These are phyloP conservation scores for Luffa acutangula DNA, from an alignment of 306 rosid species.

Conservation along the genomic window DNA sequence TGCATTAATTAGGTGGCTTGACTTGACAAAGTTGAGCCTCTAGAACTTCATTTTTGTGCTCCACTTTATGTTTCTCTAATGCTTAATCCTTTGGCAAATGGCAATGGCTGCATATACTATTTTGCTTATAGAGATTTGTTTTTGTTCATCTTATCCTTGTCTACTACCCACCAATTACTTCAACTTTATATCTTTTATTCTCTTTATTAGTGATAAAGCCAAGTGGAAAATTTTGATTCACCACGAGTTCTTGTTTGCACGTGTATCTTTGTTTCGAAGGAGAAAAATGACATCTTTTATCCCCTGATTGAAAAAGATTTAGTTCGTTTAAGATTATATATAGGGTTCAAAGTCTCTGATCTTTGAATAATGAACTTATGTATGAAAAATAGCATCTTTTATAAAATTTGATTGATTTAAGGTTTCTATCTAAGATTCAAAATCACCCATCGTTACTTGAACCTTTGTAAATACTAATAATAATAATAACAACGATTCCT, in stretches of 20 bases:
- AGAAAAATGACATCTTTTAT: background rate
- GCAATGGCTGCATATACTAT: background rate
- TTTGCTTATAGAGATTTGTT: background rate
- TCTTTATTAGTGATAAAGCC: background rate
- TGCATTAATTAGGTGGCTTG: slow-evolving; percentile 1
- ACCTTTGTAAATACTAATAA: too few relatives aligned
- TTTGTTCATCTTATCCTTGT: background rate
- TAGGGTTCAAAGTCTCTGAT: background rate
- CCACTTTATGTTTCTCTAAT: slow-evolving; percentile 31
- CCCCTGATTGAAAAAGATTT: background rate
- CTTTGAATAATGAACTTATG: background rate
- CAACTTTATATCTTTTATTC: background rate
- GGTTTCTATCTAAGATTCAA: too few relatives aligned
- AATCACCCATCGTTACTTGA: too few relatives aligned
- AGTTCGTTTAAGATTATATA: background rate
- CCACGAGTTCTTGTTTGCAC: background rate
- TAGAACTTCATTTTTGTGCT: slow-evolving; percentile 36
- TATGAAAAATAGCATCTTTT: background rate
- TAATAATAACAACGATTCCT: too few relatives aligned
- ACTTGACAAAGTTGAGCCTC: slow-evolving; percentile 20
- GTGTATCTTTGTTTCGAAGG: background rate
- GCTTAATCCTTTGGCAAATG: background rate
- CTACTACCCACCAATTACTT: background rate
- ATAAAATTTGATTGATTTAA: too few relatives aligned
- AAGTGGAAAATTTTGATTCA: background rate